Evolutionary conservation across 305 asterid genomes (phyloP).

Genomic region (Rubia peregrina): DNA sequence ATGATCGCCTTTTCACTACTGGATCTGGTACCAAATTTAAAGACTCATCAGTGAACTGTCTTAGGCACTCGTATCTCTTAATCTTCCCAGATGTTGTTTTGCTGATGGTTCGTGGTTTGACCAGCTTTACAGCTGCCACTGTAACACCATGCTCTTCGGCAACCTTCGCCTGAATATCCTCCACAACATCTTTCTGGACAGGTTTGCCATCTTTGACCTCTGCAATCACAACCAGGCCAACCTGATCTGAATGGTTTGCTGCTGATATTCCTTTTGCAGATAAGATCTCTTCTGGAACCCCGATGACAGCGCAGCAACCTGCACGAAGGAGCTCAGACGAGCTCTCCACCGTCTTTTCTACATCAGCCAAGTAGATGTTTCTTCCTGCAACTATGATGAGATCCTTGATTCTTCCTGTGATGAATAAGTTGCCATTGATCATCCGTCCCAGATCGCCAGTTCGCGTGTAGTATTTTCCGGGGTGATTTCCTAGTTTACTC

Average conservation of each 20-base stretch:
- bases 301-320: slow-evolving; percentile 78
- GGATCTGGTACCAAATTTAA: slow-evolving; percentile 51
- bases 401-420: slow-evolving; percentile 82
- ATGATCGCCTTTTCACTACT: slow-evolving; percentile 30
- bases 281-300: slow-evolving; percentile 66
- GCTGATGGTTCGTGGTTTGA: slow-evolving; percentile 63
- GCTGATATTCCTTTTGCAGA: slow-evolving; percentile 47
- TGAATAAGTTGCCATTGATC: slow-evolving; percentile 51
- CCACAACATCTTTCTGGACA: slow-evolving; percentile 35
- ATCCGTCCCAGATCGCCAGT: slow-evolving; percentile 69
- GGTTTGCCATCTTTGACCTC: slow-evolving; percentile 60
- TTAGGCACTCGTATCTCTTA: slow-evolving; percentile 67
- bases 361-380: slow-evolving; percentile 69
- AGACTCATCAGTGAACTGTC: slow-evolving; percentile 55
- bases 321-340: slow-evolving; percentile 68
- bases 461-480: slow-evolving; percentile 41
- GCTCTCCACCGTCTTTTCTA: slow-evolving; percentile 74
- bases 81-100: slow-evolving; percentile 76
- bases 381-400: slow-evolving; percentile 73
- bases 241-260: slow-evolving; percentile 53
- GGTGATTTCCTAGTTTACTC: slow-evolving; percentile 29
- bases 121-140: slow-evolving; percentile 54
- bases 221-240: slow-evolving; percentile 73
- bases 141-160: slow-evolving; percentile 74
- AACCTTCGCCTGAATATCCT: slow-evolving; percentile 45